Conservation (phyloP, 129 eudicot species). For the Escallonia rubra region DNA sequence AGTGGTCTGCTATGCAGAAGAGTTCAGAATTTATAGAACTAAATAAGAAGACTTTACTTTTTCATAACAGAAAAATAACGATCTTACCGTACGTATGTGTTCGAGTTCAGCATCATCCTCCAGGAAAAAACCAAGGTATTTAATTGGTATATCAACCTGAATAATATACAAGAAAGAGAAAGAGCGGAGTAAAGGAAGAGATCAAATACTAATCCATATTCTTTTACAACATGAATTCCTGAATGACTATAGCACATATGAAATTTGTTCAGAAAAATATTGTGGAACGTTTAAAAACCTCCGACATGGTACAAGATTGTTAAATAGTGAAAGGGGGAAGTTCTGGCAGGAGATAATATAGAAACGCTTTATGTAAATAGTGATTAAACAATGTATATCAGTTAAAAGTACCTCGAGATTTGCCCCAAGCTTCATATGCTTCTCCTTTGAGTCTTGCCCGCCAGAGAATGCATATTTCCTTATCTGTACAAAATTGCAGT, state of each 20-base stretch:
- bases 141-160: constrained; percentile 89
- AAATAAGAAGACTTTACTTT: too few species aligned
- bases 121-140: constrained; percentile 91
- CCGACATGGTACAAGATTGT: too few species aligned
- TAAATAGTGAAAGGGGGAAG: too few species aligned
- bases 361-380: too few species aligned
- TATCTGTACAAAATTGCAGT: constrained; percentile 40
- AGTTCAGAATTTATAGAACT: too few species aligned
- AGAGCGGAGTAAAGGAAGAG: background rate
- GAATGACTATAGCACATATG: too few species aligned
- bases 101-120: constrained; percentile 91
- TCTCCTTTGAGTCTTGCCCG: constrained; percentile 85
- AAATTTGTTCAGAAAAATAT: too few species aligned
- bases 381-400: too few species aligned
- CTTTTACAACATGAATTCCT: too few species aligned
- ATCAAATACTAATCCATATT: background rate
- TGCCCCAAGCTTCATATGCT: constrained; percentile 78
- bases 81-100: constrained; percentile 60
- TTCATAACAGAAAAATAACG: background rate
- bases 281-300: too few species aligned
- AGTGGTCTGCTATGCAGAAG: too few species aligned
- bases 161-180: constrained; percentile 3
- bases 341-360: too few species aligned
- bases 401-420: constrained; percentile 68
- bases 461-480: constrained; percentile 93